Evolutionary conservation across 2,329 filamentous ascomycete genomes (phyloP), one percentile per base, ranked within the genome.

Genomic region (Capronia epimyces): DNA sequence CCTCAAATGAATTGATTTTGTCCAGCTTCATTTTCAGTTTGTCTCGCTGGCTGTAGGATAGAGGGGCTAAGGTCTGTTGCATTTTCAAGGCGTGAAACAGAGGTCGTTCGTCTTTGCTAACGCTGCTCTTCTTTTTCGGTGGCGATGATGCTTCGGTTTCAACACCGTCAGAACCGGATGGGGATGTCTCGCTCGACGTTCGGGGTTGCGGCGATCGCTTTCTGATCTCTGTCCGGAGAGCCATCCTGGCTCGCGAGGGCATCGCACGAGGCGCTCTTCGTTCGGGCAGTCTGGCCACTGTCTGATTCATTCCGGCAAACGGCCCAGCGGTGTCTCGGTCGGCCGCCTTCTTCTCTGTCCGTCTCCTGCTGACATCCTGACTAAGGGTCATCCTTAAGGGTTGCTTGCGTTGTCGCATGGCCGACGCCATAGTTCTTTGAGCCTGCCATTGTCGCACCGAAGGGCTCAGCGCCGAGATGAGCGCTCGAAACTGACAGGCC

Each of bases 61-160:
- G 76, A 2, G 83, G 80, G 1, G 87, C 75, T 57, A 97, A 73
- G 1, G 86, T 77, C 45, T 83, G 82, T 66, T 96, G 91, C 91
- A 97, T 97, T 72, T 94, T 95, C 67, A 97, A 75, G 3, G 91
- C 90, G 66, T 94, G 90, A 69, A 80, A 86, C 6, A 78, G 69
- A 43, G 74, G 72, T 52, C 71, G 67, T 55, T 75, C 72, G 65
- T 74, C 68, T 60, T 72, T 70, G 66, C 27, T 62, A 52, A 45
- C 56, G 57, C 45, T 61, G 41, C 48, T 43, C 50, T 56, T 58
- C 20, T 56, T 60, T 56, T 63, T 49, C 34, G 53, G 22, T 32
- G 53, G 15, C 6, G 45, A 39, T 3, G 37, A 22, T 3, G 18
- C 10, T 7, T 36, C 32, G 16, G 36, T 24, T 3, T 20, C 2